These are phyloP conservation scores for Boechera retrofracta DNA, from an alignment of 345 rosid species.

Conservation along the genomic window DNA sequence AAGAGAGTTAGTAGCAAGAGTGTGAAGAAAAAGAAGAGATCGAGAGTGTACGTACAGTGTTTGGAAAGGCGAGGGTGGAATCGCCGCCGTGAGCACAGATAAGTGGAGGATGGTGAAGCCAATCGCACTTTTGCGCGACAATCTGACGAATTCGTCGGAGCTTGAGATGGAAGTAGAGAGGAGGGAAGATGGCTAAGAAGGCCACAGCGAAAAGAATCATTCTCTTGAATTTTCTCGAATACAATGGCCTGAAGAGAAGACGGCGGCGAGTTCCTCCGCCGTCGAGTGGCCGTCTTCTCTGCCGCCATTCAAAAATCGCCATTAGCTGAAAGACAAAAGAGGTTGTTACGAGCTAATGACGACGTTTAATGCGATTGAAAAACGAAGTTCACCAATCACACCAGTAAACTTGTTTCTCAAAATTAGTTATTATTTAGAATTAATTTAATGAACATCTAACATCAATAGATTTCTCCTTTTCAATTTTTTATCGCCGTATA, in stretches of 20 bases:
- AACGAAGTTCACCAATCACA: constrained; percentile 1
- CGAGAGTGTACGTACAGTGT: constrained; percentile 61
- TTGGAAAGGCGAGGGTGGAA: constrained; percentile 76
- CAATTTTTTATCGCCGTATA: too few species aligned
- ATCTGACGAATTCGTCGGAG: constrained; percentile 78
- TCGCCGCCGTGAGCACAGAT: constrained; percentile 99
- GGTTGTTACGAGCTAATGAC: not conserved
- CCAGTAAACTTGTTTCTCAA: not conserved
- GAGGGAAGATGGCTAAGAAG: constrained; percentile 76
- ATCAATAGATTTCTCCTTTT: too few species aligned
- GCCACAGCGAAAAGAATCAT: constrained; percentile 59
- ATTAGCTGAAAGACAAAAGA: constrained; percentile 9
- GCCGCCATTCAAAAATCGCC: constrained; percentile 47
- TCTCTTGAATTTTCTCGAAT: constrained; percentile 53
- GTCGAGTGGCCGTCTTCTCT: constrained; percentile 41
- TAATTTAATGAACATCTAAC: too few species aligned
- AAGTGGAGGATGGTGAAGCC: constrained; percentile 88
- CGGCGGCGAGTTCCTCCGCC: constrained; percentile 44
- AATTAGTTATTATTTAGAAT: too few species aligned
- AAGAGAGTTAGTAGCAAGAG: not conserved
- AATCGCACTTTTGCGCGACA: constrained; percentile 59
- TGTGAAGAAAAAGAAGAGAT: constrained; percentile 25
- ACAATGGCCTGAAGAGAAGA: constrained; percentile 36
- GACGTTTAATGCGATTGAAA: not conserved
- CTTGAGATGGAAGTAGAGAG: constrained; percentile 80